Percentiles rank a stretch among this genome's conserved stretches.
Conservation (phyloP, 2,329 filamentous ascomycete species). For the Talaromyces verruculosus region DNA sequence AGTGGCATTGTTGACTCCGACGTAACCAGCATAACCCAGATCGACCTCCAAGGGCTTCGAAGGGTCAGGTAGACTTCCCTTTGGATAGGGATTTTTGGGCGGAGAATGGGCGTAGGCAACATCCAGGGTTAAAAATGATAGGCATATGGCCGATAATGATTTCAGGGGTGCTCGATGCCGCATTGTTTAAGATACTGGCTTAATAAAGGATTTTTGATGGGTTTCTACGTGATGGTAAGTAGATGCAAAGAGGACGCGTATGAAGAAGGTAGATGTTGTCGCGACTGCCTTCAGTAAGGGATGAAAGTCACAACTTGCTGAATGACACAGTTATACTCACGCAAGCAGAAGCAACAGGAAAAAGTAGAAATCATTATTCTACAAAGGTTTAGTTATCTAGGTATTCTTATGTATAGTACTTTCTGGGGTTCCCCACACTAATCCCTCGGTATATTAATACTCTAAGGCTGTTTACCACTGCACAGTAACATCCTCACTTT, state of each 20-base stretch:
- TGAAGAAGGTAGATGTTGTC: neutral
- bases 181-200: neutral
- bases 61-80: neutral
- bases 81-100: slow-evolving; percentile 14
- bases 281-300: slow-evolving; percentile 3
- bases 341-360: neutral
- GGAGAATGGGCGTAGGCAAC: neutral
- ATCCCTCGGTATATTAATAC: neutral
- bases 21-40: slow-evolving; percentile 49
- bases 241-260: neutral
- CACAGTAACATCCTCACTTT: neutral
- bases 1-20: slow-evolving; percentile 42
- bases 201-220: neutral
- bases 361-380: neutral
- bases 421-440: neutral
- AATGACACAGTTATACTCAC: neutral
- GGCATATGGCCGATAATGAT: neutral
- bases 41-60: slow-evolving; percentile 37
- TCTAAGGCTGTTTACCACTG: neutral
- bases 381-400: neutral
- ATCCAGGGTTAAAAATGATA: neutral
- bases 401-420: neutral
- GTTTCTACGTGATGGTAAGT: too few relatives aligned
- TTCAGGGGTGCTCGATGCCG: neutral
- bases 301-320: neutral